These are phyloP conservation scores for Malus sieversii DNA, from an alignment of 306 rosid species.

Conservation along the genomic window DNA sequence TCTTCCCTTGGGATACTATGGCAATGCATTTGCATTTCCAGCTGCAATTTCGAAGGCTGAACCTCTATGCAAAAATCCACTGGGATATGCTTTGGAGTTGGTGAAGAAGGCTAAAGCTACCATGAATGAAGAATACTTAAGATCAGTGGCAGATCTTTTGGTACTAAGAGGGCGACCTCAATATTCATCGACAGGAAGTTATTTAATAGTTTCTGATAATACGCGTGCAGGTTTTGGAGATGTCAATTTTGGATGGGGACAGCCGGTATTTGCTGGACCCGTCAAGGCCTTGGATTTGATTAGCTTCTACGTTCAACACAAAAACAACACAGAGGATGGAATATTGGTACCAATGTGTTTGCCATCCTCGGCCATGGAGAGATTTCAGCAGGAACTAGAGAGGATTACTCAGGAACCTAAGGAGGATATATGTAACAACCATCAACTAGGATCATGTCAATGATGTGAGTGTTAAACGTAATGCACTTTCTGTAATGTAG, in stretches of 20 bases:
- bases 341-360: too few species aligned
- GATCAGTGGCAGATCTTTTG: constrained; percentile 31
- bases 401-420: too few species aligned
- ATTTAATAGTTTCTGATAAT: constrained; percentile 18
- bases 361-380: too few species aligned
- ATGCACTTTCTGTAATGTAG: too few species aligned
- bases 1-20: constrained; percentile 24
- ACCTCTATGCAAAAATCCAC: not conserved
- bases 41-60: not conserved
- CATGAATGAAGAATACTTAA: constrained; percentile 30
- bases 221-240: not conserved
- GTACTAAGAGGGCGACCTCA: constrained; percentile 16
- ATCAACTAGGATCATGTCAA: too few species aligned
- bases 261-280: constrained; percentile 22
- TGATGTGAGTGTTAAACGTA: too few species aligned
- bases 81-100: constrained; percentile 22
- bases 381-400: too few species aligned
- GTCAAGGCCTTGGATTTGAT: not conserved
- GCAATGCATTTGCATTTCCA: constrained; percentile 10
- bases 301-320: not conserved
- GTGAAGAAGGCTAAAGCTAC: constrained; percentile 18
- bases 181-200: not conserved
- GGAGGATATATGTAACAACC: too few species aligned
- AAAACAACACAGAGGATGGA: not conserved
- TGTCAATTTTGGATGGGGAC: constrained; percentile 53